phyloP scores from a whole-genome alignment of 371 early-diverging fungal genomes.

The Actinomortierella ambigua region DNA sequence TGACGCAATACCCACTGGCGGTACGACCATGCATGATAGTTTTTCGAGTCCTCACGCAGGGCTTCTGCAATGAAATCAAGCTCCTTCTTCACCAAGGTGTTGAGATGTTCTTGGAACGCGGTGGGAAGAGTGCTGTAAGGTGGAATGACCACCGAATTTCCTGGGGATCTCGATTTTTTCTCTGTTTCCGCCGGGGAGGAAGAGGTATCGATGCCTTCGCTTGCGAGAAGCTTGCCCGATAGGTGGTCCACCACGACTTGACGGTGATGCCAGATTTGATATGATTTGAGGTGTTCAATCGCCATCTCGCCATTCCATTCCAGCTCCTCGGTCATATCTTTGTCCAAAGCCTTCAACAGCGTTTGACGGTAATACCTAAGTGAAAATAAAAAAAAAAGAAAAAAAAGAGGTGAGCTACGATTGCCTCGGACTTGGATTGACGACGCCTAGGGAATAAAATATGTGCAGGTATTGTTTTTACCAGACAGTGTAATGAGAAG shows the following conservation, averaged over 20 bases:
- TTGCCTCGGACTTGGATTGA: neutral
- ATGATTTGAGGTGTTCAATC: slow-evolving; percentile 84
- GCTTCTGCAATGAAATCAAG: slow-evolving; percentile 70
- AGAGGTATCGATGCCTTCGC: neutral
- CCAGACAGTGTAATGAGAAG: slow-evolving; percentile 97
- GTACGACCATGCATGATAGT: slow-evolving; percentile 95
- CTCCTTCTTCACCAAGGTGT: slow-evolving; percentile 50
- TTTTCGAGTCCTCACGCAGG: slow-evolving; percentile 89
- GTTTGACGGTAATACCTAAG: slow-evolving; percentile 87
- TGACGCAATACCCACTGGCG: slow-evolving; percentile 89
- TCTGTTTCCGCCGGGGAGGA: slow-evolving; percentile 2
- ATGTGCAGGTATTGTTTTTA: slow-evolving; percentile 31
- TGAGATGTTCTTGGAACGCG: slow-evolving; percentile 7
- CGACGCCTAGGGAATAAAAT: slow-evolving; percentile 3
- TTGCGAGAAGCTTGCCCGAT: slow-evolving; percentile 46
- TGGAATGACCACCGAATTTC: slow-evolving; percentile 1
- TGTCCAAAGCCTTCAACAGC: slow-evolving; percentile 65
- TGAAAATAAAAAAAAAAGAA: neutral
- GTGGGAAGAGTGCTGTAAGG: slow-evolving; percentile 13
- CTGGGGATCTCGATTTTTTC: too few relatives aligned
- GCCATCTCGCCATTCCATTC: slow-evolving; percentile 76
- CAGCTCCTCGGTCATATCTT: slow-evolving; percentile 74
- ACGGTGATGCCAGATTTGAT: slow-evolving; percentile 95
- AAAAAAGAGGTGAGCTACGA: too few relatives aligned
- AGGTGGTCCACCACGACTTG: slow-evolving; percentile 78